phyloP scores from a whole-genome alignment of 306 rosid genomes.

The Senna siamea region DNA sequence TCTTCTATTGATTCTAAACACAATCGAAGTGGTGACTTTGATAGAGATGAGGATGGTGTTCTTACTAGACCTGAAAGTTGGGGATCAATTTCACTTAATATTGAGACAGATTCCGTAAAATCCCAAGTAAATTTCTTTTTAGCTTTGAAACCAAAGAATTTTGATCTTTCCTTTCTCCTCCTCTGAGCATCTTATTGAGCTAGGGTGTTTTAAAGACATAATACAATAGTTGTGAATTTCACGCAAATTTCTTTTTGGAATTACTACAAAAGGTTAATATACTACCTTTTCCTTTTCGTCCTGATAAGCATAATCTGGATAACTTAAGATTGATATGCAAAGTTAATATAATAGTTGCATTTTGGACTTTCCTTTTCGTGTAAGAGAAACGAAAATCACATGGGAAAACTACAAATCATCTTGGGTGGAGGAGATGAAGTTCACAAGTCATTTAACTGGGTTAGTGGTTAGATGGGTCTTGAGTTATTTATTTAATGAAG shows the following conservation, averaged over 20 bases:
- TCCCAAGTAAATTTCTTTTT: conserved; percentile 49
- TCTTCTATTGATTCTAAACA: too few species aligned
- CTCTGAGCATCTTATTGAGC: too few species aligned
- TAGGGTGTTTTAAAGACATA: too few species aligned
- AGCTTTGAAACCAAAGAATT: too few species aligned
- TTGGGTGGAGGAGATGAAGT: too few species aligned
- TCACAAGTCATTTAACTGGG: too few species aligned
- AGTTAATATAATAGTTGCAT: not conserved
- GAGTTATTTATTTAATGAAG: too few species aligned
- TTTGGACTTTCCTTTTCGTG: not conserved
- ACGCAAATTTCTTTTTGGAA: not conserved
- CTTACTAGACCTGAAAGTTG: conserved; percentile 31
- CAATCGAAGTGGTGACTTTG: conserved; percentile 3
- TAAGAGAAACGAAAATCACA: not conserved
- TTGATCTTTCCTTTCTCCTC: too few species aligned
- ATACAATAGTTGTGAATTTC: conserved; percentile 6
- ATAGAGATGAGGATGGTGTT: not conserved
- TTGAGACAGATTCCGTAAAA: conserved; percentile 33
- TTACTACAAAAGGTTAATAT: not conserved
- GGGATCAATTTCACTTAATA: conserved; percentile 42
- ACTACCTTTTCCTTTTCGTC: not conserved
- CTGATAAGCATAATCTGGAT: conserved; percentile 7
- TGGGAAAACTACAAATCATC: not conserved
- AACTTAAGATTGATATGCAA: conserved; percentile 4
- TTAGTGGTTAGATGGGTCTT: too few species aligned